Percentiles rank a stretch among this genome's conserved stretches.
Evolutionary conservation across 2,329 filamentous ascomycete genomes (phyloP).

Genomic region (Lomentospora prolificans): DNA sequence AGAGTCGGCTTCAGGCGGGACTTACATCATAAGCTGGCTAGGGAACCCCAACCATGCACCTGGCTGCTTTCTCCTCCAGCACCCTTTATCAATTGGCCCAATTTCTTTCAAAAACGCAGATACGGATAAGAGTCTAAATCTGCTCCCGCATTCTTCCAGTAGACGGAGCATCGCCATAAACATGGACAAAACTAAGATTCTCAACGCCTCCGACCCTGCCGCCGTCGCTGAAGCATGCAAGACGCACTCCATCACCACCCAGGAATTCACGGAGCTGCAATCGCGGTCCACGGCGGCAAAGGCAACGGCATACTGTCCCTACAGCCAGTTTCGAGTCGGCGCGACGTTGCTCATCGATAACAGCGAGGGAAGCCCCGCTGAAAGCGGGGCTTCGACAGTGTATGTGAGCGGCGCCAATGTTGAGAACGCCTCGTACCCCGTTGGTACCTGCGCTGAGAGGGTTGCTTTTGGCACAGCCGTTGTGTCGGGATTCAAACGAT

Average conservation of each 20-base stretch:
- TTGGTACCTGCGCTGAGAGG: slow-evolving; percentile 90
- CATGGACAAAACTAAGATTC: slow-evolving; percentile 6
- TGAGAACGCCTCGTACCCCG: slow-evolving; percentile 87
- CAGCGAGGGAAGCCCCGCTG: slow-evolving; percentile 26
- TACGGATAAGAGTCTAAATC: background rate
- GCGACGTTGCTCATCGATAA: slow-evolving; percentile 55
- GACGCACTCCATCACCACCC: slow-evolving; percentile 39
- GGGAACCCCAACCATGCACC: background rate
- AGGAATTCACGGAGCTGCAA: slow-evolving; percentile 57
- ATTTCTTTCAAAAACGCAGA: no score
- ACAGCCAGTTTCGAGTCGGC: slow-evolving; percentile 87
- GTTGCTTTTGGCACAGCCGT: slow-evolving; percentile 80
- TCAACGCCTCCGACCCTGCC: slow-evolving; percentile 18
- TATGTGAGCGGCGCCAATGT: slow-evolving; percentile 74
- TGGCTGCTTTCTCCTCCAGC: background rate
- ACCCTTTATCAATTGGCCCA: background rate
- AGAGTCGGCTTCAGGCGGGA: slow-evolving; percentile 4
- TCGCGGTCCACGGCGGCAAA: slow-evolving; percentile 61
- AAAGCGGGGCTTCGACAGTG: slow-evolving; percentile 14
- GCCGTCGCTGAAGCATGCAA: slow-evolving; percentile 19
- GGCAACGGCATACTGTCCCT: slow-evolving; percentile 76
- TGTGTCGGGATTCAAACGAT: slow-evolving; percentile 42
- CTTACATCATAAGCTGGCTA: background rate
- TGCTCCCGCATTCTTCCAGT: background rate
- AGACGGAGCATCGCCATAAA: background rate